A percentile compares a stretch with the other conserved stretches of the same genome.
phyloP scores from a whole-genome alignment of 164 flowering plant genomes.

The Liquidambar formosana region DNA sequence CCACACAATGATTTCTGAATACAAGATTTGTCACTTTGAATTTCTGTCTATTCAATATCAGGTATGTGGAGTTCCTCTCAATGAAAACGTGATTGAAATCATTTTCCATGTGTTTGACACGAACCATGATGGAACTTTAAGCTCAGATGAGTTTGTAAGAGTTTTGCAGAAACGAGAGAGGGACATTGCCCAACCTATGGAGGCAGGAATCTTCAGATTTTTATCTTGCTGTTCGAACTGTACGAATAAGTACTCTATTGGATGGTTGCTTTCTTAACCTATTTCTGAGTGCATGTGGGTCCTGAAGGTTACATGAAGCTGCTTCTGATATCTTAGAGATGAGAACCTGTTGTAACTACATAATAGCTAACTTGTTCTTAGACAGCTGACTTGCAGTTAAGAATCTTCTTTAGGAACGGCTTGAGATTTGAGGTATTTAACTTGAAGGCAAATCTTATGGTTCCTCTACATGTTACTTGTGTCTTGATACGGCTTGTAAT shows the following conservation, averaged over 20 bases:
- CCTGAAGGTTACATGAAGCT: not conserved
- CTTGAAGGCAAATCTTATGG: too few relatives aligned
- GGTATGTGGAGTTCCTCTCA: conserved; percentile 80
- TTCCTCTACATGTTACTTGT: too few relatives aligned
- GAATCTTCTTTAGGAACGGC: not conserved
- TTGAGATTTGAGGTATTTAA: too few relatives aligned
- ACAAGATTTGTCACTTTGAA: not conserved
- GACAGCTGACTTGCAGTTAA: not conserved
- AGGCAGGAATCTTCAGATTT: conserved; percentile 51
- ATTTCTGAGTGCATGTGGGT: not conserved
- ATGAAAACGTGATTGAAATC: conserved; percentile 62
- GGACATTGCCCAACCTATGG: conserved; percentile 53
- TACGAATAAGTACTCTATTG: conserved; percentile 29
- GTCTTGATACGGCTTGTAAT: too few relatives aligned
- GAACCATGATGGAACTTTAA: conserved; percentile 71
- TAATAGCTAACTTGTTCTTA: not conserved
- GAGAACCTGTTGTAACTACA: not conserved
- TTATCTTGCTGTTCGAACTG: conserved; percentile 56
- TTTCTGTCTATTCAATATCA: conserved; percentile 21
- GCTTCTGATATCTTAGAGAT: not conserved
- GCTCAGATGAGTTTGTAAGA: conserved; percentile 72
- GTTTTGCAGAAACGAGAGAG: conserved; percentile 68
- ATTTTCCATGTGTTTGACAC: conserved; percentile 80
- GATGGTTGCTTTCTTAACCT: conserved; percentile 22
- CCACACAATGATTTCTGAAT: not conserved